Evolutionary conservation across 176 grass and related monocot species (phyloP).

Genomic region (Carex scoparia): DNA sequence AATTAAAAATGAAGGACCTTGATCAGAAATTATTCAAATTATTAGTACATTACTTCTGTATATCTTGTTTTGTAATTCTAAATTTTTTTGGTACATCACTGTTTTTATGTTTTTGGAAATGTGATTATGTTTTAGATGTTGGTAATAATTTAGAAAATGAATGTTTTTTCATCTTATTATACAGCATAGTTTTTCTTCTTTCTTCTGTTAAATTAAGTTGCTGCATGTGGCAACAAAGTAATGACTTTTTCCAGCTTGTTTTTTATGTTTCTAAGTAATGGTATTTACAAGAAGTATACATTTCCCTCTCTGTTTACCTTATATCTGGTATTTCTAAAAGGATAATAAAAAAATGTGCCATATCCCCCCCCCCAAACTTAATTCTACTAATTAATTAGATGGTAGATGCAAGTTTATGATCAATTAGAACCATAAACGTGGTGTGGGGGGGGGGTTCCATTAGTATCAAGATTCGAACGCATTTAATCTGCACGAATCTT

Average conservation of each 20-base stretch:
- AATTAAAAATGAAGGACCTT: not conserved
- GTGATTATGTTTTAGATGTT: not conserved
- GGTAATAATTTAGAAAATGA: too few relatives aligned
- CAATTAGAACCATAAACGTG: too few relatives aligned
- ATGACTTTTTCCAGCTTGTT: not conserved
- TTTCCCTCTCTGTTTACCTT: not conserved
- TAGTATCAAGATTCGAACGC: too few relatives aligned
- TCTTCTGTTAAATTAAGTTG: not conserved
- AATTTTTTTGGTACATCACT: not conserved
- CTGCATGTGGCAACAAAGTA: not conserved
- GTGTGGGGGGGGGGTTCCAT: too few relatives aligned
- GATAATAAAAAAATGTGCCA: too few relatives aligned
- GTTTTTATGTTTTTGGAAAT: not conserved
- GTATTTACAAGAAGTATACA: not conserved
- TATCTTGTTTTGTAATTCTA: conserved; percentile 4
- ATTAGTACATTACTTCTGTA: conserved; percentile 3
- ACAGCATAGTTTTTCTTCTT: not conserved
- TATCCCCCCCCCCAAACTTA: not conserved
- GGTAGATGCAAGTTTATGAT: too few relatives aligned
- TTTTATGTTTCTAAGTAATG: not conserved
- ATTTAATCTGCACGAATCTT: too few relatives aligned
- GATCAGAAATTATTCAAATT: not conserved
- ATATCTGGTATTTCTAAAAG: too few relatives aligned
- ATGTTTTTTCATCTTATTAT: not conserved
- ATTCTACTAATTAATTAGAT: too few relatives aligned